These are phyloP conservation scores for Linderniella brevidens DNA, from an alignment of 257 asterid species.

Conservation along the genomic window DNA sequence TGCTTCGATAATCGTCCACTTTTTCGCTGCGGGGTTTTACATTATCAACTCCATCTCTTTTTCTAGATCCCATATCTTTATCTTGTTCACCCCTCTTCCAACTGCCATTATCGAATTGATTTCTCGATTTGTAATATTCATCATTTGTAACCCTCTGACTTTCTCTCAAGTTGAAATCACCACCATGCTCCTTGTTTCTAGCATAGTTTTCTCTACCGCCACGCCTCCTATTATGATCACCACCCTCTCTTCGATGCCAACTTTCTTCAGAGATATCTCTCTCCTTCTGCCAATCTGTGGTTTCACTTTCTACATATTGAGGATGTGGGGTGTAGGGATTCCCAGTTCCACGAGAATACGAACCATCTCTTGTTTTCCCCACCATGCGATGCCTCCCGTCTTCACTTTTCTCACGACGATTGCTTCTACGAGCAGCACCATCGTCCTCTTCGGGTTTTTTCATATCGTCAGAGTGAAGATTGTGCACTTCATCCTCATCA, in stretches of 20 bases:
- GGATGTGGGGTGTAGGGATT: slow-evolving; percentile 32
- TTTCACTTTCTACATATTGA: slow-evolving; percentile 31
- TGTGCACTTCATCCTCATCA: slow-evolving; percentile 54
- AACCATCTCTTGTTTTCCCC: slow-evolving; percentile 48
- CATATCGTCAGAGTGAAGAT: slow-evolving; percentile 18
- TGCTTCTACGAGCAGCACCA: slow-evolving; percentile 27
- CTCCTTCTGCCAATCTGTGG: slow-evolving; percentile 52
- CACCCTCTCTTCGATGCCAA: slow-evolving; percentile 56
- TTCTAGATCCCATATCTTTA: slow-evolving; percentile 37
- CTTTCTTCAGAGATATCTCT: slow-evolving; percentile 45
- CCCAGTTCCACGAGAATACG: slow-evolving; percentile 33
- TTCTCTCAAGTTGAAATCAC: slow-evolving; percentile 49
- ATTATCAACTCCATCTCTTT: slow-evolving; percentile 49
- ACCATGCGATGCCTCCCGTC: slow-evolving; percentile 27
- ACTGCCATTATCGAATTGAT: slow-evolving; percentile 37
- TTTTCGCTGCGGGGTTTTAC: slow-evolving; percentile 33
- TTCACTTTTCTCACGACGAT: slow-evolving; percentile 47
- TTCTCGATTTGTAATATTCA: slow-evolving; percentile 39
- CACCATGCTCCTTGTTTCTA: slow-evolving; percentile 46
- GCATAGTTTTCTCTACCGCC: slow-evolving; percentile 32
- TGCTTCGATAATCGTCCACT: slow-evolving; percentile 37
- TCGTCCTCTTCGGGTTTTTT: slow-evolving; percentile 36
- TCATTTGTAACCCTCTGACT: slow-evolving; percentile 50
- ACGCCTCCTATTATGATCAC: slow-evolving; percentile 35
- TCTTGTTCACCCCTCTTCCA: slow-evolving; percentile 22